phyloP scores from a whole-genome alignment of 768 basidiomycete species.

The Imleria badia region DNA sequence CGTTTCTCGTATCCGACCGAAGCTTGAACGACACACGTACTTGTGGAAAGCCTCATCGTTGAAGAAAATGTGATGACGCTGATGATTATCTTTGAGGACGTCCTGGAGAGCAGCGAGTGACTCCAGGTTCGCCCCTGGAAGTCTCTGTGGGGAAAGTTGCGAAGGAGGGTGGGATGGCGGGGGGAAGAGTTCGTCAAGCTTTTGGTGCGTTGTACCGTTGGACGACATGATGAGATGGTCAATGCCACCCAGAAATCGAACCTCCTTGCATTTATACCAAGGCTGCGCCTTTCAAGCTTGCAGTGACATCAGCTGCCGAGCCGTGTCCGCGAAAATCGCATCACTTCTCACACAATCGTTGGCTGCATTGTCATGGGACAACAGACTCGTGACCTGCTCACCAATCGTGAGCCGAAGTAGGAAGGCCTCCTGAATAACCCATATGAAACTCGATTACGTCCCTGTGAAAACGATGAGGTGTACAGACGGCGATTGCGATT shows the following conservation, averaged over 20 bases:
- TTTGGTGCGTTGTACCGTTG: not conserved
- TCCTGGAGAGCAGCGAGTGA: slow-evolving; percentile 26
- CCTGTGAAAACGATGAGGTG: not conserved
- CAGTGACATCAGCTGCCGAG: not conserved
- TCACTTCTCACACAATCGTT: not conserved
- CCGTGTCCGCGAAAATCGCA: not conserved
- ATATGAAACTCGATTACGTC: not conserved
- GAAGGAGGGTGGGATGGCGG: slow-evolving; percentile 28
- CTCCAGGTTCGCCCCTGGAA: slow-evolving; percentile 25
- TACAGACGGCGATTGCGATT: not conserved
- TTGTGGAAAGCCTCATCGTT: slow-evolving; percentile 50
- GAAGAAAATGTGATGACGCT: slow-evolving; percentile 48
- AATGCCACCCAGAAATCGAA: not conserved
- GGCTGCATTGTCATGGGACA: no score
- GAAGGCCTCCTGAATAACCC: not conserved
- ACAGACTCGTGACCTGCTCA: not conserved
- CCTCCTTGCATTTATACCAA: slow-evolving; percentile 1
- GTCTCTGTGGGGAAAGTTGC: slow-evolving; percentile 24
- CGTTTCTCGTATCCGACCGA: no score
- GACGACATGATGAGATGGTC: slow-evolving; percentile 10
- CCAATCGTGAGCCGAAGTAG: not conserved
- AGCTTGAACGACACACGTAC: slow-evolving; percentile 32
- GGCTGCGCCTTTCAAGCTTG: not conserved
- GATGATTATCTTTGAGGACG: slow-evolving; percentile 49
- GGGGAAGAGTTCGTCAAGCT: slow-evolving; percentile 25